phyloP scores from a whole-genome alignment of 108 stramenopile genomes.

The Schizochytrium sp. region DNA sequence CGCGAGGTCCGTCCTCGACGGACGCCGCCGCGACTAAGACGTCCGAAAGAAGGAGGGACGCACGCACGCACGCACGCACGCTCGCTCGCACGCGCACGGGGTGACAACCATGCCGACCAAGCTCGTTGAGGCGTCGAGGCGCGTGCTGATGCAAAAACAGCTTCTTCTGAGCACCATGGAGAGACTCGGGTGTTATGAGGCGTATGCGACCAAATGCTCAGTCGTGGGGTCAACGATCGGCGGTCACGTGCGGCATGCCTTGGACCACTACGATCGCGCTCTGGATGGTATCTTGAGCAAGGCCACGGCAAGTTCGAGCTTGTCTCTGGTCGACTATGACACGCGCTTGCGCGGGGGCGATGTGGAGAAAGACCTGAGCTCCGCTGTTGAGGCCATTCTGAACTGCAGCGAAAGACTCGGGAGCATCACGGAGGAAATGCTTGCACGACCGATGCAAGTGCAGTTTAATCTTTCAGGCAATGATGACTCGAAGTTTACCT shows the following conservation, averaged over 20 bases:
- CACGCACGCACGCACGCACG: background rate
- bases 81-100: too few species aligned
- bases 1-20: too few species aligned
- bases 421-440: background rate
- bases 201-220: constrained; percentile 40
- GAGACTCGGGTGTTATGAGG: background rate
- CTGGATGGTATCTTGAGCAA: background rate
- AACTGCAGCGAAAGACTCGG: background rate
- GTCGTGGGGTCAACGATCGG: constrained; percentile 69
- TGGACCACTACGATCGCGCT: constrained; percentile 66
- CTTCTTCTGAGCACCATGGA: constrained; percentile 7
- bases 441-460: constrained; percentile 40
- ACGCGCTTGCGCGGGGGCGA: background rate
- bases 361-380: background rate
- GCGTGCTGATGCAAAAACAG: constrained; percentile 1
- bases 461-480: constrained; percentile 61
- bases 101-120: background rate
- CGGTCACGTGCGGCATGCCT: constrained; percentile 77
- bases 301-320: background rate
- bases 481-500: constrained; percentile 44
- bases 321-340: background rate
- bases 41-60: background rate
- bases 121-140: background rate
- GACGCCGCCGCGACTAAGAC: background rate
- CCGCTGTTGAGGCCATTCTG: background rate